Conservation (phyloP, 2,329 filamentous ascomycete genomes). For the Sarocladiaceae sp. region DNA sequence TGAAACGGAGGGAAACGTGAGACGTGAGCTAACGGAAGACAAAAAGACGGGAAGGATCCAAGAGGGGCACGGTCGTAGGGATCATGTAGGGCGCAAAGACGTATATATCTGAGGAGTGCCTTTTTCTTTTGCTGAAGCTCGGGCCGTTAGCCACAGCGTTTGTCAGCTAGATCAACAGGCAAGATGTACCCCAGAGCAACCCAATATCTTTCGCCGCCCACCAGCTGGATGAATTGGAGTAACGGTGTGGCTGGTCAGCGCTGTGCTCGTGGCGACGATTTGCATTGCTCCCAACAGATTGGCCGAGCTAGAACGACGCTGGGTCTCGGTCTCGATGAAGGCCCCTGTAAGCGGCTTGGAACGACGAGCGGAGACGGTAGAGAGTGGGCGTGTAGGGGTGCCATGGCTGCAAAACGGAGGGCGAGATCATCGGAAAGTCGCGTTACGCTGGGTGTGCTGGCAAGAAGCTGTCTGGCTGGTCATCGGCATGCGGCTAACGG, state of each 20-base stretch:
- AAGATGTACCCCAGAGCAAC: not conserved
- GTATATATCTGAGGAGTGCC: constrained; percentile 4
- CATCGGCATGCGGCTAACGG: not conserved
- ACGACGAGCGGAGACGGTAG: not conserved
- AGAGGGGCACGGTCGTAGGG: not conserved
- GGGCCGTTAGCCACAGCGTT: constrained; percentile 6
- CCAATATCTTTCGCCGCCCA: not conserved
- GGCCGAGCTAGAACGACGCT: not conserved
- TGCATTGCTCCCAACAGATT: not conserved
- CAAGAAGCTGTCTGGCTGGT: not conserved
- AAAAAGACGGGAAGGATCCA: not conserved
- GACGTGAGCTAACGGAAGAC: not conserved
- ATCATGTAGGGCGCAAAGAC: not conserved
- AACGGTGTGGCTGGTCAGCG: not conserved
- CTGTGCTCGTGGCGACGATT: not conserved
- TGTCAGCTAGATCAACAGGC: not conserved
- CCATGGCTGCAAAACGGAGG: not conserved
- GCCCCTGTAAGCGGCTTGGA: constrained; percentile 4
- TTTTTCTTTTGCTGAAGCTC: not conserved
- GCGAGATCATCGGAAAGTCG: not conserved
- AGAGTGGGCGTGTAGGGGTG: not conserved
- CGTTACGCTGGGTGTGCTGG: not conserved
- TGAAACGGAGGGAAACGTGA: not conserved
- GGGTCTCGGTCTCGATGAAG: not conserved
- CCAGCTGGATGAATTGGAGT: not conserved